Base-by-base conservation (phyloP, 352 stramenopile species). In the Elongisporangium prolatum region DNA sequence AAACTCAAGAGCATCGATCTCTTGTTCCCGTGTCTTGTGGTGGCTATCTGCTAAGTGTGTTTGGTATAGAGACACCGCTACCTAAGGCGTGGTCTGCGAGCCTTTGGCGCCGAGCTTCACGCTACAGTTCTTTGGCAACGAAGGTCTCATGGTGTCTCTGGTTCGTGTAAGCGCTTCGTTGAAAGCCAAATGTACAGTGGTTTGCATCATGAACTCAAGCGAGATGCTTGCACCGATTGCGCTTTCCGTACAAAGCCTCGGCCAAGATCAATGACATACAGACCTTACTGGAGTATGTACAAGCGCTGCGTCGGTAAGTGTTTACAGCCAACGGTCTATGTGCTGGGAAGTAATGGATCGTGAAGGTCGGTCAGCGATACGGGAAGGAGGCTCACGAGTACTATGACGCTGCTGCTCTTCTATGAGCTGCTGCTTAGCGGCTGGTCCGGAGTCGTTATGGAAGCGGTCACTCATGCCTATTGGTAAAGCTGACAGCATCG, bases 391-490 rank as follows among this genome's bases (percentile, higher is more conserved):
- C 60, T n/a, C 65, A 69, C 20, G 21, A 60, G 28, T 66, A 65
- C 21, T 71, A 60, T 58, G 50, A 21, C 17, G 37, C 44, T 9
- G 18, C 37, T 71, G 20, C 47, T 72, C 13, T 66, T 49, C 50
- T 66, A 47, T 17, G 64, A 68, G 54, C 17, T 21, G 2, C 52
- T 68, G 22, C 50, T 54, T 16, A 67, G 25, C 57, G 68, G 62
- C 22, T 72, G 64, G 61, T 20, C 56, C 28, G 65, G 70, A 24
- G n/a, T 72, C 50, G 64, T 75, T 18, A 72, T 70, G 64, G 62
- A 40, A 40, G 28, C 28, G 9, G 28, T 13, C 28, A 40, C 28
- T 40, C 5, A 40, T 40, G 9, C 8, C 28, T 40, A 5, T 40
- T 40, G 28, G 28, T 40, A 40, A 40, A 13, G 2, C 28, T 9